Conservation (phyloP, 2,329 filamentous ascomycete species). For the Laburnicola sp. region DNA sequence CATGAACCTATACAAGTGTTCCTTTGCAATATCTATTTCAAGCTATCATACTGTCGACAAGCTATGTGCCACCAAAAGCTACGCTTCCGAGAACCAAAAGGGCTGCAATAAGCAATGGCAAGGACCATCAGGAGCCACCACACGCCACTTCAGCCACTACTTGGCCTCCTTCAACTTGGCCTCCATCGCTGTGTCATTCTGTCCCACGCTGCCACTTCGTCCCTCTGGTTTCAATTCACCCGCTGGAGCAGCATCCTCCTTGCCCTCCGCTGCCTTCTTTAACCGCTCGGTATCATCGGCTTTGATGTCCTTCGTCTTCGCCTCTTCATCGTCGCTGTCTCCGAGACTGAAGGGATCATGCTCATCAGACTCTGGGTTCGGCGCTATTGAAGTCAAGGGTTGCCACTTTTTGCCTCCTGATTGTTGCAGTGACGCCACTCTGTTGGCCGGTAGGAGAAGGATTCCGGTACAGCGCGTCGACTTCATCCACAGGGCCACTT, state of each 20-base stretch:
- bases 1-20: too few relatives aligned
- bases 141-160: constrained; percentile 13
- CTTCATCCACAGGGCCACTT: constrained; percentile 73
- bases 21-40: too few relatives aligned
- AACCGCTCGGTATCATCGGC: constrained; percentile 56
- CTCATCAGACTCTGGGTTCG: constrained; percentile 75
- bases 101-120: neutral
- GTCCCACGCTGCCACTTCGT: constrained; percentile 47
- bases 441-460: constrained; percentile 40
- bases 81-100: too few relatives aligned
- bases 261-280: constrained; percentile 53
- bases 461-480: constrained; percentile 69
- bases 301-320: constrained; percentile 66
- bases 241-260: constrained; percentile 27
- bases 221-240: constrained; percentile 44
- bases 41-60: too few relatives aligned
- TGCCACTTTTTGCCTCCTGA: constrained; percentile 95
- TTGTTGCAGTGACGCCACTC: constrained; percentile 24
- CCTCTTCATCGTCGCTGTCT: constrained; percentile 87
- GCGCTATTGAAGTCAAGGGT: constrained; percentile 82
- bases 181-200: constrained; percentile 52
- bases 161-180: constrained; percentile 48
- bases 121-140: neutral
- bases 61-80: too few relatives aligned
- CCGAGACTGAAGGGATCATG: constrained; percentile 97